phyloP scores from a whole-genome alignment of 805 yeast species.

The Candida vartiovaarae region DNA sequence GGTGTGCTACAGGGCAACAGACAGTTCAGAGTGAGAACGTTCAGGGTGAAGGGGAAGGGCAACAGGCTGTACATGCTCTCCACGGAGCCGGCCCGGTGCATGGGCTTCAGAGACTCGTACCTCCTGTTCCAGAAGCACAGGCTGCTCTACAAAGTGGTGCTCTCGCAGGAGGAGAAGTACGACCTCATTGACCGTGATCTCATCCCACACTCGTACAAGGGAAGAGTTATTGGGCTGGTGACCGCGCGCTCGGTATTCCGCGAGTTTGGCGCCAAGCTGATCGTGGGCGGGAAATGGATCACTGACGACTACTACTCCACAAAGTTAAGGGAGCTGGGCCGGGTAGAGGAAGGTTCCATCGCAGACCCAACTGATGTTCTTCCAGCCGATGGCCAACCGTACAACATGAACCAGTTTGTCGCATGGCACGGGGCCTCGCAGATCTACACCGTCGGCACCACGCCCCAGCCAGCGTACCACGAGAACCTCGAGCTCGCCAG shows the following conservation, averaged over 20 bases:
- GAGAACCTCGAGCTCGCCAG: constrained; percentile 20
- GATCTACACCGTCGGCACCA: constrained; percentile 22
- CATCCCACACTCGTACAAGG: constrained; percentile 85
- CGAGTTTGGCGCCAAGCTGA: constrained; percentile 85
- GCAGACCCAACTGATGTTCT: constrained; percentile 58
- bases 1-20: constrained; percentile 73
- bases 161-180: constrained; percentile 71
- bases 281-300: constrained; percentile 73
- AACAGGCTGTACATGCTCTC: constrained; percentile 78
- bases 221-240: constrained; percentile 81
- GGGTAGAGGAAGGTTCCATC: constrained; percentile 62
- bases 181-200: constrained; percentile 75
- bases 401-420: constrained; percentile 43
- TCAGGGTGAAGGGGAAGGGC: constrained; percentile 54
- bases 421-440: constrained; percentile 44
- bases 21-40: constrained; percentile 63
- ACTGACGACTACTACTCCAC: constrained; percentile 84
- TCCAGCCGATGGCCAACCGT: constrained; percentile 35
- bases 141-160: constrained; percentile 62
- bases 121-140: constrained; percentile 82
- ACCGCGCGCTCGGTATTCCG: constrained; percentile 84
- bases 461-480: constrained; percentile 10
- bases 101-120: constrained; percentile 91
- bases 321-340: constrained; percentile 41
- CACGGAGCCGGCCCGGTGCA: constrained; percentile 93